These are phyloP conservation scores for Stropharia rugosoannulata DNA, from an alignment of 768 basidiomycete genomes.

Conservation along the genomic window DNA sequence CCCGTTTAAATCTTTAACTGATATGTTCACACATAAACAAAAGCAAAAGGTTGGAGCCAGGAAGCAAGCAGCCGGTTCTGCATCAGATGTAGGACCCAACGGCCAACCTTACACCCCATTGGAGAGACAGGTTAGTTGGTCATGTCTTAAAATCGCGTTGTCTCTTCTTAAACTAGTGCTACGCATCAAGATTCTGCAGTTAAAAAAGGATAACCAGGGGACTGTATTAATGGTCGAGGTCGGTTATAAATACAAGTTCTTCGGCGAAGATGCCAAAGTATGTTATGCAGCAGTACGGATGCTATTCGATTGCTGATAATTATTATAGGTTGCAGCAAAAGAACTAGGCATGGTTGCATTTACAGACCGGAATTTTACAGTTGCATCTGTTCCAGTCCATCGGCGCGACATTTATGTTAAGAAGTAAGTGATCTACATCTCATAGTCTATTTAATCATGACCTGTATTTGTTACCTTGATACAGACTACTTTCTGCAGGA, in stretches of 20 bases:
- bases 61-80: slow-evolving; percentile 20
- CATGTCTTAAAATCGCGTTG: neutral
- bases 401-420: slow-evolving; percentile 70
- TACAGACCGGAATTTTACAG: slow-evolving; percentile 67
- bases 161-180: neutral
- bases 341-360: slow-evolving; percentile 81
- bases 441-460: neutral
- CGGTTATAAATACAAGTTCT: slow-evolving; percentile 85
- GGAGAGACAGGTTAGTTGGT: slow-evolving; percentile 58
- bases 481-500: slow-evolving; percentile 69
- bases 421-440: slow-evolving; percentile 47
- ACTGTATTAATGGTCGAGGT: slow-evolving; percentile 78
- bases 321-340: slow-evolving; percentile 61
- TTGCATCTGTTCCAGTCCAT: slow-evolving; percentile 72
- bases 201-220: slow-evolving; percentile 66
- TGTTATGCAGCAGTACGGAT: neutral
- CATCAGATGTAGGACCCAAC: slow-evolving; percentile 57
- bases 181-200: slow-evolving; percentile 41
- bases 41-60: slow-evolving; percentile 32
- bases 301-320: neutral
- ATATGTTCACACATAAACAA: slow-evolving; percentile 44
- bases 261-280: slow-evolving; percentile 81
- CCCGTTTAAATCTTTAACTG: slow-evolving; percentile 44
- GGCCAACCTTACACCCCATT: slow-evolving; percentile 75
- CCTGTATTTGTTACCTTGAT: neutral